Evolutionary conservation across 2,329 filamentous ascomycete genomes (phyloP).

Genomic region (Microcyclospora pomicola): DNA sequence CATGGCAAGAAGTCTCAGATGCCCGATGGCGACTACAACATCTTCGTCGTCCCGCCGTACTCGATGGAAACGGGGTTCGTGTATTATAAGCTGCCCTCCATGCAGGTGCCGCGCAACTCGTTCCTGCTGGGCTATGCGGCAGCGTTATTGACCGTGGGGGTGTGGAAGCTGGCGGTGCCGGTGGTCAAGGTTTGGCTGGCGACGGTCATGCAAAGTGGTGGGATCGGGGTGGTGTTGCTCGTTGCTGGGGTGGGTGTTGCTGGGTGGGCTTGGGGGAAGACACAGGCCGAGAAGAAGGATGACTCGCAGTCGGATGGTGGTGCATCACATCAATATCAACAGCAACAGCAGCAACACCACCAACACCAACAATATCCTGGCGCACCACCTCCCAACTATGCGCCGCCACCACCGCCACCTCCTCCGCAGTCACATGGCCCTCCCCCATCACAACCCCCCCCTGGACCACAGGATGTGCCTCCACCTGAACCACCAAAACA

Average conservation of each 20-base stretch:
- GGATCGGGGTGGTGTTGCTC: constrained; percentile 59
- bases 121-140: constrained; percentile 77
- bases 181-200: constrained; percentile 60
- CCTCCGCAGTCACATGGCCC: background rate
- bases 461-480: constrained; percentile 3
- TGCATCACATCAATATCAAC: constrained; percentile 12
- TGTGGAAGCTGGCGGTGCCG: constrained; percentile 63
- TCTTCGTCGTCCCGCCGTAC: constrained; percentile 90
- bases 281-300: constrained; percentile 36
- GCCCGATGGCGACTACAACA: constrained; percentile 86
- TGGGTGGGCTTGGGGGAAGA: constrained; percentile 63
- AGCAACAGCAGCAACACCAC: constrained; percentile 16
- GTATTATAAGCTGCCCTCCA: constrained; percentile 62
- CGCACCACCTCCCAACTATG: constrained; percentile 2
- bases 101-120: constrained; percentile 75
- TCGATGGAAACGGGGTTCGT: constrained; percentile 80
- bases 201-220: constrained; percentile 51
- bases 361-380: background rate
- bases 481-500: constrained; percentile 6
- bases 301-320: constrained; percentile 22
- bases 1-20: constrained; percentile 65
- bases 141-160: constrained; percentile 55
- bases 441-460: constrained; percentile 1
- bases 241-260: constrained; percentile 59
- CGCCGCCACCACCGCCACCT: constrained; percentile 3